A percentile compares a stretch with the other conserved stretches of the same genome.
phyloP scores from a whole-genome alignment of 345 rosid species.

The Leavenworthia alabamica region DNA sequence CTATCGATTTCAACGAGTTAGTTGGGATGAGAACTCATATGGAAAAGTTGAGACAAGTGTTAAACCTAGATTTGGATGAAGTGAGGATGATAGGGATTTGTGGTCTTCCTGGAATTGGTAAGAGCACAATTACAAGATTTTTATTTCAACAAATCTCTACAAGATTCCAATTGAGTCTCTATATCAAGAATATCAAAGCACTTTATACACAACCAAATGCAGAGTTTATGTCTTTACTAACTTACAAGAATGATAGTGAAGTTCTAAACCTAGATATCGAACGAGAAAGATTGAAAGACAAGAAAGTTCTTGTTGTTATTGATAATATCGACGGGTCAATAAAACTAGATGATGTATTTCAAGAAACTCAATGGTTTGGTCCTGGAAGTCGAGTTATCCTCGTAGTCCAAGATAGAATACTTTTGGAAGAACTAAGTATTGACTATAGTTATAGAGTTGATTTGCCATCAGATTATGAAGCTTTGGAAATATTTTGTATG shows the following conservation, averaged over 20 bases:
- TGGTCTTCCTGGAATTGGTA: conserved; percentile 9
- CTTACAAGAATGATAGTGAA: background rate
- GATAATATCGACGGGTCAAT: background rate
- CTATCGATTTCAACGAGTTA: background rate
- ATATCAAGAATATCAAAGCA: background rate
- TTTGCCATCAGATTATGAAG: conserved; percentile 9
- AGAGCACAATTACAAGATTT: conserved; percentile 2
- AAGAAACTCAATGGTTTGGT: background rate
- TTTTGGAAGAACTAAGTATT: background rate
- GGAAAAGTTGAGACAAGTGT: background rate
- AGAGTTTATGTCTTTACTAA: conserved; percentile 1
- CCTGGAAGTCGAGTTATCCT: no score
- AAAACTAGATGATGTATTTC: background rate
- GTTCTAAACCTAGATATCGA: background rate
- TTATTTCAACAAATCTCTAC: background rate
- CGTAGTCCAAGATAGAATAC: background rate
- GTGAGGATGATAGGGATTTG: conserved; percentile 5
- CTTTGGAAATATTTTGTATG: background rate
- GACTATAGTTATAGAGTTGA: background rate
- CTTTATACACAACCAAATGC: background rate
- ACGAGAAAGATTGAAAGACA: conserved; percentile 3
- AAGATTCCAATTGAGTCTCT: conserved; percentile 8
- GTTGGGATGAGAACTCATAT: background rate
- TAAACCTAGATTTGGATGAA: conserved; percentile 4
- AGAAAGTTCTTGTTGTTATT: background rate